Evolutionary conservation across 306 rosid genomes (phyloP), one percentile per base, ranked within the genome.

Genomic region (Delonix regia): DNA sequence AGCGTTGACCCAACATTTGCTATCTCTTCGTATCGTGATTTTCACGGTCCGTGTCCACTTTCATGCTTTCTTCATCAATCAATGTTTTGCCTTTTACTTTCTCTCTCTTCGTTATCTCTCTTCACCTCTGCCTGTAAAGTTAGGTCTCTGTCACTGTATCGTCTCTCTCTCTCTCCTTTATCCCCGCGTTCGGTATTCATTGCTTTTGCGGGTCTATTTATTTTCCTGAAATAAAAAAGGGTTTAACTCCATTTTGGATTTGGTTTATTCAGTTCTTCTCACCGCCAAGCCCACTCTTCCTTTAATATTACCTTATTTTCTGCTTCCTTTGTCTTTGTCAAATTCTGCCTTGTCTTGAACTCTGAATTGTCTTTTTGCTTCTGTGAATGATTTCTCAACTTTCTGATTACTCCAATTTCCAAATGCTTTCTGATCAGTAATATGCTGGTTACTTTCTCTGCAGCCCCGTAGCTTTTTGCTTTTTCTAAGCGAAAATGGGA

Each of bases 1-100:
- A 78, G 78, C 73, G 92, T 88, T 90, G 94, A 90, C 94, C 41
- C 55, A 15, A 25, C n/a, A 64, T 51, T 64, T 75, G 63, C 82
- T 72, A 80, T 83, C 84, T 42, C 77, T 70, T 38, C 36, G 52
- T 65, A 81, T 74, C 78, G 78, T 77, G 87, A 80, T 81, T 49
- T 74, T 83, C 88, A 87, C 86, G 84, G 80, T 49, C 86, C 83
- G 47, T 59, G 55, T 67, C 55, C 74, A 74, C 88, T 82, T 79
- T 85, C 89, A 81, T 83, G 84, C 84, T 56, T 73, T 84, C 79
- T 75, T 84, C 79, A 72, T 84, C 89, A 70, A 84, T 87, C 89
- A 74, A 82, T 73, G 82, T 78, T 68, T 24, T 79, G 44, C 18
- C 86, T 44, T 74, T 80, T 45, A 1, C 66, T 71, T 9, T 80